Evolutionary conservation across 345 rosid genomes (phyloP), one percentile per base, ranked within the genome.

Genomic region (Schrenkiella parvula): DNA sequence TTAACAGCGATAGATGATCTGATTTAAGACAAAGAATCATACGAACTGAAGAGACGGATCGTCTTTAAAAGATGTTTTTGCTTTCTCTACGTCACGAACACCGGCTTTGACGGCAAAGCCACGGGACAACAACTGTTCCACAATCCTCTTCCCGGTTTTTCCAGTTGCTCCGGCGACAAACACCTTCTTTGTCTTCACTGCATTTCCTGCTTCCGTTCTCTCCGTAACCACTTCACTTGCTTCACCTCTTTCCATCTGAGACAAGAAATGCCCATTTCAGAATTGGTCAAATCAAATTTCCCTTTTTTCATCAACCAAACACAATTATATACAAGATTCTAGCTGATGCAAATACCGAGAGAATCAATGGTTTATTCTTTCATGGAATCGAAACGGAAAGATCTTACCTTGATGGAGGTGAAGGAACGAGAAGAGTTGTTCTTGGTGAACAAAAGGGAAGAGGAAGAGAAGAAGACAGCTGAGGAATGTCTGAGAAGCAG

Each of bases 131-230:
- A 93, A 79, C 86, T 86, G 97, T 47, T 87, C 88, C 4, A 93
- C 91, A 17, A 93, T 82, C 66, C 96, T 81, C 69, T 93, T 90
- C 25, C 97, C 97, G 1, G 92, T 87, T 66, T 82, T 83, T 5
- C 98, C 97, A 0, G 96, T 84, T 0, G 98, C 98, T 71, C 98
- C 98, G 2, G 96, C 98, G 29, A 93, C 98, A 67, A 93, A 88
- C 9, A 90, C 80, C 38, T 81, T 93, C 85, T 84, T 79, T n/a
- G n/a, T n/a, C 43, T 42, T 76, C 1, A 31, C 67, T 35, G 43
- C 76, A 2, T 56, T 21, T 2, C 26, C 70, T 66, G 32, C 57
- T 51, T 18, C 15, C 14, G 47, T 42, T 42, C 15, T 42, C 47
- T n/a, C 47, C 23, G 54, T 23, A 18, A 73, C 75, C 38, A 80